phyloP scores from a whole-genome alignment of 805 yeast genomes.

The Kodamaea hsintzibuensis region DNA sequence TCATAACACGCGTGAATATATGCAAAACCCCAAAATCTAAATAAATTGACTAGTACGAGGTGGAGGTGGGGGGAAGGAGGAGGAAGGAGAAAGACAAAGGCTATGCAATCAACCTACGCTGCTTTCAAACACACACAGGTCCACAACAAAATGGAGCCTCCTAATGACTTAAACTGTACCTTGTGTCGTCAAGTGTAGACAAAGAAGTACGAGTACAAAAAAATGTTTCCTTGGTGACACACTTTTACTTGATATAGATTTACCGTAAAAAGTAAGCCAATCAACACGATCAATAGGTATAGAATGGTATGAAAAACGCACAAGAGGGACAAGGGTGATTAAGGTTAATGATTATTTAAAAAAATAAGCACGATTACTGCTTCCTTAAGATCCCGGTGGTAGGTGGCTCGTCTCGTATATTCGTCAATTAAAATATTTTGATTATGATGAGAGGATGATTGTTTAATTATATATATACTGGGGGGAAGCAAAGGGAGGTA shows the following conservation, averaged over 20 bases:
- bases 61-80: conserved; percentile 2
- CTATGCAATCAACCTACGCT: background rate
- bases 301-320: background rate
- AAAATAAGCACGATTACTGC: too few relatives aligned
- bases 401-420: background rate
- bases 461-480: too few relatives aligned
- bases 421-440: background rate
- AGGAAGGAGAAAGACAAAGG: background rate
- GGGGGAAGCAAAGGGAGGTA: too few relatives aligned
- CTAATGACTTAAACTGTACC: background rate
- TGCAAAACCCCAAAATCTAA: background rate
- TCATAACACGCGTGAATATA: conserved; percentile 13
- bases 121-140: background rate
- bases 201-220: background rate
- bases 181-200: background rate
- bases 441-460: background rate
- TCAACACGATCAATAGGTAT: background rate
- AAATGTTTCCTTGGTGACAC: background rate
- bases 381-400: background rate
- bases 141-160: background rate
- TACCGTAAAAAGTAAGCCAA: background rate
- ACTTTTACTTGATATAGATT: background rate
- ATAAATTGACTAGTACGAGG: background rate
- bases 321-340: background rate
- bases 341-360: background rate